Base-by-base conservation (phyloP, 768 basidiomycete genomes). In the Leccinum aurantiacum region DNA sequence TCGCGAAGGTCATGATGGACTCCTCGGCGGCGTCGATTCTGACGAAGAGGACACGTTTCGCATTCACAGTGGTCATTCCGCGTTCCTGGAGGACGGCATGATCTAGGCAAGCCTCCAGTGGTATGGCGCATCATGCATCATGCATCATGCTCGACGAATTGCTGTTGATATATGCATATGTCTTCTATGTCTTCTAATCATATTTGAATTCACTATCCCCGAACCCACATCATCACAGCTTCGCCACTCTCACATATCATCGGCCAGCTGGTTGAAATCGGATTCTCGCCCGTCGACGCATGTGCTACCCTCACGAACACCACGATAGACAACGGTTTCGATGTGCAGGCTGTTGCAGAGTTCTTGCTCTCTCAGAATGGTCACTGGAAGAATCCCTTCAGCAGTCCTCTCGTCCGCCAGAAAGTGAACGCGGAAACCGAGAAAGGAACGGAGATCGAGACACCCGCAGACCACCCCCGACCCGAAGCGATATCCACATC, bases 261-360 rank as follows among this genome's bases (percentile, higher is more conserved):
- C 1, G 95, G 95, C 0, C 90, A 93, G 70, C 84, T 98, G 31
- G 90, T 97, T 29, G 93, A 95, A 74, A 97, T 98, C 93, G 96
- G 95, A 4, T 98, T 97, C 76, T 84, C 91, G 0, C 79, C 89
- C 22, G 73, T 82, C 17, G 86, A 92, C 68, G 90, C 95, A 2
- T 84, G 85, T 6, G 71, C 80, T 22, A 94, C 95, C 0, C 83
- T 98, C 1, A 81, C 84, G 4, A 79, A 86, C 27, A 93, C 91
- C 0, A 77, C 82, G 47, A 82, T 82, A 0, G 60, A 63, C 38
- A 56, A 46, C 11, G 88, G 87, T 0, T 69, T 86, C 54, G 87
- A 95, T 62, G 86, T 94, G 10, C 82, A 92, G 66, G 85, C 84
- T 6, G 95, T 95, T 58, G 0, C 95, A 25, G 94, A 95, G 54